Conservation (phyloP, 306 rosid species). For the Prunus davidiana region DNA sequence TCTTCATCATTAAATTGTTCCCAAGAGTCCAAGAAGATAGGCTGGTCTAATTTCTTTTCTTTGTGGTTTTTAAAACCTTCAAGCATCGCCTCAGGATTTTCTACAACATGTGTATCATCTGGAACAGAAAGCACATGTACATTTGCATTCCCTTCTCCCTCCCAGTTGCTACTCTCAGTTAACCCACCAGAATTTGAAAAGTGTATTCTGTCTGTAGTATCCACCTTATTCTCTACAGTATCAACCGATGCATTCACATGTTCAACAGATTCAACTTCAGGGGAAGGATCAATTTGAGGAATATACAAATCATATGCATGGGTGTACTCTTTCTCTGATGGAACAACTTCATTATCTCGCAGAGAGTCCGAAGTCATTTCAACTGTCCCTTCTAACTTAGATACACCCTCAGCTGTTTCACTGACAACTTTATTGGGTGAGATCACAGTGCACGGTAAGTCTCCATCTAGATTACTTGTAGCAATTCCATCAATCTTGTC, state of each 20-base stretch:
- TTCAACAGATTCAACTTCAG: conserved; percentile 32
- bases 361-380: conserved; percentile 29
- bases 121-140: conserved; percentile 33
- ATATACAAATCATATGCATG: conserved; percentile 25
- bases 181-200: conserved; percentile 20
- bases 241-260: conserved; percentile 19
- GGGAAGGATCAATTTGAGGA: conserved; percentile 27
- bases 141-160: conserved; percentile 35
- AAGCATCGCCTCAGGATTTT: conserved; percentile 34
- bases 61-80: conserved; percentile 38
- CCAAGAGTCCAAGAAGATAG: conserved; percentile 20
- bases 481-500: conserved; percentile 19
- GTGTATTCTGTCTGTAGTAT: conserved; percentile 26
- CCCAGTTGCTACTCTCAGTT: conserved; percentile 26
- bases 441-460: conserved; percentile 18
- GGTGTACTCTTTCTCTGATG: conserved; percentile 26
- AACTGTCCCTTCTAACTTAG: conserved; percentile 32
- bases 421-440: conserved; percentile 25
- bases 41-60: conserved; percentile 24
- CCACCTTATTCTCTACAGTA: conserved; percentile 22
- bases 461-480: conserved; percentile 23
- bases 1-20: conserved; percentile 28
- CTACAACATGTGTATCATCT: conserved; percentile 27
- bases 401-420: conserved; percentile 25
- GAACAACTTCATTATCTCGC: conserved; percentile 27